Percentiles rank a stretch among this genome's conserved stretches.
These are phyloP conservation scores for Dillenia turbinata DNA, from an alignment of 164 flowering plant species.

Conservation along the genomic window DNA sequence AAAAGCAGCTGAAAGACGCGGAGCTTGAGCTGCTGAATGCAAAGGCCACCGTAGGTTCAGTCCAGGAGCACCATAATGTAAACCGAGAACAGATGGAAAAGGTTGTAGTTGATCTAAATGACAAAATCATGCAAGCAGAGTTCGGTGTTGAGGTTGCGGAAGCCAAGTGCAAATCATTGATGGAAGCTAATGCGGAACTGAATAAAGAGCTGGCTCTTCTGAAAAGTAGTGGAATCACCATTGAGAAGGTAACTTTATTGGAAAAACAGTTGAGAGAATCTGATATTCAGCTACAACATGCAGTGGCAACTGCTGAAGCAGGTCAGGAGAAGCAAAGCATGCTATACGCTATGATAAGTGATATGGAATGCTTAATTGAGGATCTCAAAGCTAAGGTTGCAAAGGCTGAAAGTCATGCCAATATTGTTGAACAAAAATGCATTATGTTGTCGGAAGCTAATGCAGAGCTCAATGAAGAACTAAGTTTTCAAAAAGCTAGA, in stretches of 20 bases:
- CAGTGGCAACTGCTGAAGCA: slow-evolving; percentile 58
- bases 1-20: slow-evolving; percentile 37
- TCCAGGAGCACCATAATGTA: slow-evolving; percentile 25
- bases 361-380: slow-evolving; percentile 61
- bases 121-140: slow-evolving; percentile 35
- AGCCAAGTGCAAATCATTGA: slow-evolving; percentile 33
- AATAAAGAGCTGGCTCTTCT: slow-evolving; percentile 47
- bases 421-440: slow-evolving; percentile 57
- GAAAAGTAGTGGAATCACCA: slow-evolving; percentile 33
- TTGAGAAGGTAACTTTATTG: slow-evolving; percentile 29
- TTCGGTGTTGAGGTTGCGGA: slow-evolving; percentile 49
- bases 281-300: slow-evolving; percentile 43
- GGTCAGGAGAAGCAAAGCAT: slow-evolving; percentile 54
- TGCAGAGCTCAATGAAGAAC: slow-evolving; percentile 43
- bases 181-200: slow-evolving; percentile 46
- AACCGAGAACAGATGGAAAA: slow-evolving; percentile 40
- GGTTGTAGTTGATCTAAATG: slow-evolving; percentile 33
- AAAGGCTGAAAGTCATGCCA: slow-evolving; percentile 46
- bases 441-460: slow-evolving; percentile 50
- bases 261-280: slow-evolving; percentile 44
- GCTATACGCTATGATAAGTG: slow-evolving; percentile 46
- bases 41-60: slow-evolving; percentile 26
- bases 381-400: slow-evolving; percentile 46
- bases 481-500: slow-evolving; percentile 42
- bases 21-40: slow-evolving; percentile 29